These are phyloP conservation scores for Tylopilus sp. DNA, from an alignment of 768 basidiomycete genomes.

Conservation along the genomic window DNA sequence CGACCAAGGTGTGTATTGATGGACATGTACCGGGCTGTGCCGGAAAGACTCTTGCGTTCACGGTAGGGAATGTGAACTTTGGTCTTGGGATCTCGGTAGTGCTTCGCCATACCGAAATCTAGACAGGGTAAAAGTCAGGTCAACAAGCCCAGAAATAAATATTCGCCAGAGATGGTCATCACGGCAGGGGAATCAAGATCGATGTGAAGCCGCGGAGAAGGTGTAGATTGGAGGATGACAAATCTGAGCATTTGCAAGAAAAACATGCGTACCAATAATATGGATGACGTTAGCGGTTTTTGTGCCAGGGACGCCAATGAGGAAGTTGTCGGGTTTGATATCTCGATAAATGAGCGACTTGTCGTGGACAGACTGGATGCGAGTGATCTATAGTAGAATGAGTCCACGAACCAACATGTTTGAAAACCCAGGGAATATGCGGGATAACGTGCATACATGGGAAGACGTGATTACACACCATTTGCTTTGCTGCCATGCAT, in stretches of 20 bases:
- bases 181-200: background rate
- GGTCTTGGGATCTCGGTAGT: slow-evolving; percentile 97
- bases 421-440: slow-evolving; percentile 4
- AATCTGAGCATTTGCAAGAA: slow-evolving; percentile 5
- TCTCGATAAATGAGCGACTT: slow-evolving; percentile 98
- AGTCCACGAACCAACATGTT: slow-evolving; percentile 1
- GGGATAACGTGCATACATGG: slow-evolving; percentile 3
- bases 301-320: slow-evolving; percentile 90
- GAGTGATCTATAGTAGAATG: slow-evolving; percentile 66
- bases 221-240: slow-evolving; percentile 4
- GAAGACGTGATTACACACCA: slow-evolving; percentile 56
- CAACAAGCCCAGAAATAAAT: background rate
- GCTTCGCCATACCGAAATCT: slow-evolving; percentile 99
- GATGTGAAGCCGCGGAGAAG: slow-evolving; percentile 1
- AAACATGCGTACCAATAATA: slow-evolving; percentile 66
- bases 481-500: slow-evolving; percentile 98
- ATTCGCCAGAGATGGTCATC: slow-evolving; percentile 1
- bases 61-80: slow-evolving; percentile 99
- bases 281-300: slow-evolving; percentile 87
- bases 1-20: slow-evolving; percentile 99
- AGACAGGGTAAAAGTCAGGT: slow-evolving; percentile 16
- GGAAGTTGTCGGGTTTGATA: slow-evolving; percentile 99
- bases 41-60: slow-evolving; percentile 93
- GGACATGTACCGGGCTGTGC: slow-evolving; percentile 98
- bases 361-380: slow-evolving; percentile 96